Conservation (phyloP, 2,329 filamentous ascomycete genomes). For the Aschersonia sp. region DNA sequence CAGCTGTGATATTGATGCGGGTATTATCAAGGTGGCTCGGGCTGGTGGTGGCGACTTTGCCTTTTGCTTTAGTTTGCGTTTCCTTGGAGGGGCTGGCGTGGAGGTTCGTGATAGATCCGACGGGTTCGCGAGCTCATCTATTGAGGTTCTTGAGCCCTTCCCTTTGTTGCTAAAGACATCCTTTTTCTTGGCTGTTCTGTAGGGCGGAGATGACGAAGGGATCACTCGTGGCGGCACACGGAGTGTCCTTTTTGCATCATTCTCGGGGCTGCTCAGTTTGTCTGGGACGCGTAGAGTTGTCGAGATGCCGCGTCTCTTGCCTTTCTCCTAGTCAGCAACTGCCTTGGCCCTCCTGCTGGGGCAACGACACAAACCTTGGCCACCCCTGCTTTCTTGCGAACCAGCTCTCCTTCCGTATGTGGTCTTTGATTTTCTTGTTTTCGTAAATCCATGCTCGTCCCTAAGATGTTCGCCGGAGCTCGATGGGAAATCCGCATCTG, state of each 20-base stretch:
- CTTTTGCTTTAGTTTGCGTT: not conserved
- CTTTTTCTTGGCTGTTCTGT: constrained; percentile 1
- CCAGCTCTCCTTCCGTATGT: constrained; percentile 13
- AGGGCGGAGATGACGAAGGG: constrained; percentile 1
- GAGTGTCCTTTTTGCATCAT: not conserved
- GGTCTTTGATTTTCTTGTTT: constrained; percentile 5
- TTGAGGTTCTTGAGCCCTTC: not conserved
- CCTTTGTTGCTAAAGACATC: not conserved
- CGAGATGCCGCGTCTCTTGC: not conserved
- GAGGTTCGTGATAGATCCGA: not conserved
- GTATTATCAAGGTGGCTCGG: constrained; percentile 9
- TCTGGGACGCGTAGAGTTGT: constrained; percentile 2
- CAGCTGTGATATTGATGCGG: constrained; percentile 6
- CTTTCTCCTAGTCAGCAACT: no score
- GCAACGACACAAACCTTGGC: no score
- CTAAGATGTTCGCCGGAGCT: constrained; percentile 10
- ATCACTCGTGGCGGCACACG: not conserved
- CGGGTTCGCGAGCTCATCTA: not conserved
- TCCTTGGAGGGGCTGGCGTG: not conserved
- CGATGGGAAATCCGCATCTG: constrained; percentile 1
- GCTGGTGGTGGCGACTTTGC: constrained; percentile 6
- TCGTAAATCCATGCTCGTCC: constrained; percentile 12
- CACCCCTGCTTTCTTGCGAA: constrained; percentile 8
- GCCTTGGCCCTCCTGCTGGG: no score
- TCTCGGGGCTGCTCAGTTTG: constrained; percentile 2